Evolutionary conservation across 352 stramenopile species (phyloP), one percentile per base, ranked within the genome.

Genomic region (Phytopythium kandeliae): DNA sequence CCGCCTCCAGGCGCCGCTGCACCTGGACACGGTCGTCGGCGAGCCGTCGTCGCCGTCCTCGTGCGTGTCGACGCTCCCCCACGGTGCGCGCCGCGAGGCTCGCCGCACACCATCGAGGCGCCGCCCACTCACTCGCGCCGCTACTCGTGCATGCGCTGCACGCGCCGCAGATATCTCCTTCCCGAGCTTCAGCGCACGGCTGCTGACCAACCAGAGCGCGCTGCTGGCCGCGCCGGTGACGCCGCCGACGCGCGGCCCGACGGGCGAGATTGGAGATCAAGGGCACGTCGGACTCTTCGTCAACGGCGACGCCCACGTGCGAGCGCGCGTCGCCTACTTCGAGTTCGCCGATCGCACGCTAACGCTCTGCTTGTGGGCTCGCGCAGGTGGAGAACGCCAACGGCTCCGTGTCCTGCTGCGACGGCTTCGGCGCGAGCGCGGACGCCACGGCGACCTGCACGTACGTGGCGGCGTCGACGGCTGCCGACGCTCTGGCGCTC

Each of bases 311-410:
- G 68, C 90, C 0, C 80, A 97, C 42, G 69, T 86, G 67, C 38
- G 59, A 24, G 25, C 12, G 41, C 25, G n/a, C n/a, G n/a, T n/a
- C n/a, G n/a, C n/a, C n/a, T n/a, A 25, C 21, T 31, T 31, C 28
- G 4, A 22, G 10, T 11, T 37, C 15, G 21, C 21, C 41, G 1
- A 26, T 44, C 13, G 4, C 25, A 0, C 3, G 26, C 11, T 43
- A 38, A 16, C 13, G 19, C 6, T 48, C 17, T 45, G 17, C 12
- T 30, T 59, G 33, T 51, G n/a, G n/a, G 50, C 30, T 19, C 19
- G 41, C 11, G 25, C 60, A 94, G 75, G 52, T 97, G 30, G 65
- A 96, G 51, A 96, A 97, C 51, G 97, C 89, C 67, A 98, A 98
- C 53, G 67, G 69, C 0, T 94, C 85, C 1, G 55, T 62, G 22